Evolutionary conservation across 192 early-diverging fungal genomes (phyloP).

Genomic region (Irineochytrium annulatum): DNA sequence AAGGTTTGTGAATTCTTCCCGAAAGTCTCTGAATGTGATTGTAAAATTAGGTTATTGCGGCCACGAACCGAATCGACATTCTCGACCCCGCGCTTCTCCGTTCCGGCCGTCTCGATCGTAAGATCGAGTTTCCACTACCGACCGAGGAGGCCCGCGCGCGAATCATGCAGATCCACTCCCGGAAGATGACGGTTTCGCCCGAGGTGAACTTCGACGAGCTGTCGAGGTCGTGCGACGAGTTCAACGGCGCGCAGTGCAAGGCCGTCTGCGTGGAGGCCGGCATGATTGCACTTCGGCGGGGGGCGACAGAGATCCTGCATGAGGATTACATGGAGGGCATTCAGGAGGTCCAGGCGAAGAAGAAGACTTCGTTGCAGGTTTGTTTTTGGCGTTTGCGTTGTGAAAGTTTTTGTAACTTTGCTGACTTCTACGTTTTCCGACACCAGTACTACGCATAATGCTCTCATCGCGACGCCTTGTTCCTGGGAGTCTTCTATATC

Average conservation of each 20-base stretch:
- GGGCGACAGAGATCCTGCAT: constrained; percentile 80
- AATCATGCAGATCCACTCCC: constrained; percentile 96
- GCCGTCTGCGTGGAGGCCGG: constrained; percentile 98
- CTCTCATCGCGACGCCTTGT: background rate
- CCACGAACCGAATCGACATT: constrained; percentile 96
- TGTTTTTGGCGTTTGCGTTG: background rate
- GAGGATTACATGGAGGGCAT: constrained; percentile 94
- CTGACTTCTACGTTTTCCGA: background rate
- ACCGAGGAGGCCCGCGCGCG: constrained; percentile 94
- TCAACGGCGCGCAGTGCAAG: constrained; percentile 99
- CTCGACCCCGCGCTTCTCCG: constrained; percentile 94
- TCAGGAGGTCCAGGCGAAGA: constrained; percentile 94
- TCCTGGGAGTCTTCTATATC: no score
- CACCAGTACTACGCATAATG: constrained; percentile 22
- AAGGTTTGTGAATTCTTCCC: constrained; percentile 66
- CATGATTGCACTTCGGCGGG: constrained; percentile 94
- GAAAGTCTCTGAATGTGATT: constrained; percentile 78
- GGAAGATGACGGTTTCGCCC: constrained; percentile 94
- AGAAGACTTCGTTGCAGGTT: constrained; percentile 84
- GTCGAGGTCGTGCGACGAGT: constrained; percentile 93
- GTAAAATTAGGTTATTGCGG: constrained; percentile 93
- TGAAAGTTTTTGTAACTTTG: background rate
- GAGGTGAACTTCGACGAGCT: constrained; percentile 98
- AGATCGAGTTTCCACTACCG: constrained; percentile 97
- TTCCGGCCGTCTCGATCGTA: constrained; percentile 93